Evolutionary conservation across 2,329 filamentous ascomycete genomes (phyloP), one percentile per base, ranked within the genome.

Genomic region (Elsinoe necatrix): DNA sequence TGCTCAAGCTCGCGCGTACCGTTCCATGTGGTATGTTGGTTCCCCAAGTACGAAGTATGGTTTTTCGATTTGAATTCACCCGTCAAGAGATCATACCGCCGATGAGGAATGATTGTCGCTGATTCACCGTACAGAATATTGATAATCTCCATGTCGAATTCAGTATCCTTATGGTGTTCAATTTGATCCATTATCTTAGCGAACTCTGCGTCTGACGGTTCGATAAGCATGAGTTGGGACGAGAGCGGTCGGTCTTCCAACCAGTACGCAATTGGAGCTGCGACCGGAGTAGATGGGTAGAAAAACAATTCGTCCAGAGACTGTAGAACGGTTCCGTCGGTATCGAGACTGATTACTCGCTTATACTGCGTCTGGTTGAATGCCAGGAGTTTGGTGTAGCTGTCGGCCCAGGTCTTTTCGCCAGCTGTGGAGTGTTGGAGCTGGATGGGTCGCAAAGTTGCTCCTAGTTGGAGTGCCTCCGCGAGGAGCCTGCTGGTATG

Each of bases 261-360:
- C 85, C 85, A 89, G 67, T 89, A 88, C 7, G 85, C 86, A 29
- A 83, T 79, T 1, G 85, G 83, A 78, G 88, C 84, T 2, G 84
- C 84, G 3, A 85, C 77, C 1, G 78, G 73, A 1, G 77, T 75
- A 1, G 72, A 66, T 0, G 85, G 86, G 1, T 86, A 73, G 27
- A 85, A 77, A 69, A 89, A 89, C 0, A 89, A 75, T 55, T 88
- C 84, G 62, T 89, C 86, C 75, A 89, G 79, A 18, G 75, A 69
- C 58, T 83, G 74, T 11, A 86, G 75, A 2, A 89, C 70, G 1
- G 79, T 79, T 16, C 80, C 75, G 64, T 89, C 85, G 4, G 83
- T 84, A 66, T 88, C 80, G 47, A 83, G 69, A 52, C 77, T 73
- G 29, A 83, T 72, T 21, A 83, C 73, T 37, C 80, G 76, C 20